phyloP scores from a whole-genome alignment of 352 stramenopile genomes.

The Ochromonadaceae sp. region DNA sequence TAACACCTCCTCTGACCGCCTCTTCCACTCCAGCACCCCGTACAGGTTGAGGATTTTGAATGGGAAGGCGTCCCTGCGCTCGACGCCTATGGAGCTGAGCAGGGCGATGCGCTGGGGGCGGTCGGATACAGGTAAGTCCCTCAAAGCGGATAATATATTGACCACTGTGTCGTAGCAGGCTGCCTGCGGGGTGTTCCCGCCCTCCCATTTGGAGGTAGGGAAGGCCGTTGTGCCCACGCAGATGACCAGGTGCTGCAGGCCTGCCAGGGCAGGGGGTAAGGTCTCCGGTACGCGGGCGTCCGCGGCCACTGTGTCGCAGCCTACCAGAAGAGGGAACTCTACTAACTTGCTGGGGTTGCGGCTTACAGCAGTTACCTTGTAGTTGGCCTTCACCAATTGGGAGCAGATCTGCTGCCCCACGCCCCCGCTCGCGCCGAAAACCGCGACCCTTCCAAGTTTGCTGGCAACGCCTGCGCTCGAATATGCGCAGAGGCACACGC shows the following conservation, averaged over 20 bases:
- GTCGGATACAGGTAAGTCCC: neutral
- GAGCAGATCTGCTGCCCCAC: conserved; percentile 15
- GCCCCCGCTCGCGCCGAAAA: conserved; percentile 17
- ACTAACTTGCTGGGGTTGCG: neutral
- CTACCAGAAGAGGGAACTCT: neutral
- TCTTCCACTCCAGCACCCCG: conserved; percentile 51
- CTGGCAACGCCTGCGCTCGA: too few relatives aligned
- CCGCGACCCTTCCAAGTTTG: conserved; percentile 16
- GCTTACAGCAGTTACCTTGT: neutral
- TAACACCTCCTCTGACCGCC: conserved; percentile 24
- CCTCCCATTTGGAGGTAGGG: conserved; percentile 41
- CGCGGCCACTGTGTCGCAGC: neutral
- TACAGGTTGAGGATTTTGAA: conserved; percentile 55
- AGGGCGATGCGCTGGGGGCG: conserved; percentile 34
- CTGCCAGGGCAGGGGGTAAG: conserved; percentile 8
- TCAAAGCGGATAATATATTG: conserved; percentile 16
- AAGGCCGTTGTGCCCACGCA: conserved; percentile 56
- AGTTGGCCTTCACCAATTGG: neutral
- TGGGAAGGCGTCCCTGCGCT: conserved; percentile 40
- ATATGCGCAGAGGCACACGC: too few relatives aligned
- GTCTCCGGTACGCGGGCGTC: neutral
- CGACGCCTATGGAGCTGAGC: conserved; percentile 47
- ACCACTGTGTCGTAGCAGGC: conserved; percentile 35
- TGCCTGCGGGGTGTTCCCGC: conserved; percentile 38
- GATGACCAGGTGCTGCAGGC: conserved; percentile 39